Evolutionary conservation across 2,329 filamentous ascomycete species (phyloP), one percentile per base, ranked within the genome.

Genomic region (Diaporthe sp.): DNA sequence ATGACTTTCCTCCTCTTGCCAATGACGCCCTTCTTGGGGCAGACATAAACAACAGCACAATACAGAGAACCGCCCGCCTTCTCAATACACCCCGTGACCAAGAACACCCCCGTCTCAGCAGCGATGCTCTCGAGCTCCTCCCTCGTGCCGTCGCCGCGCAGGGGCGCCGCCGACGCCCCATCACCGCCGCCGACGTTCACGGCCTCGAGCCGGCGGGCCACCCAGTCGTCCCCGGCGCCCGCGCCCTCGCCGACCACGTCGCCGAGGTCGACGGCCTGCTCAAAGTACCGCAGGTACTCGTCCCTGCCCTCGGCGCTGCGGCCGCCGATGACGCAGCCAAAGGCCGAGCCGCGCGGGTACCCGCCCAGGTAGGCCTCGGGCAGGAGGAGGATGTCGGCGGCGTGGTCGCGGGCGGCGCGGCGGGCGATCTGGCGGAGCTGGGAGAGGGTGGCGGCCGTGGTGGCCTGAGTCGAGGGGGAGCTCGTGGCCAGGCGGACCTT

Each of bases 1-100:
- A 98, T 96, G 31, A 98, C 94, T 84, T 98, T 98, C 80, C 96
- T 89, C 78, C 96, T 90, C 88, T 98, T 98, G 28, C 95, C 96
- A 28, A 98, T 82, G 10, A 94, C 84, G 7, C 96, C 96, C 62
- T 89, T 82, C 57, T 84, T 86, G 0, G 96, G 95, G 82, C 94
- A 95, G 0, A 98, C 92, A 81, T 97, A 98, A 6, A 98, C 89
- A 1, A 90, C 94, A 4, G 91, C 88, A 83, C 96, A 98, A 82
- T 98, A 98, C 71, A 98, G 82, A 76, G 93, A 96, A 0, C 96
- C 96, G 0, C 93, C 96, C 0, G 92, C 90, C 79, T 90, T 92
- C 84, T 98, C 96, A 17, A 98, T 93, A 31, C 94, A 83, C 0
- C 96, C 96, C 0, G 92, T 92, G 0, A 96, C 93, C 51, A 98